phyloP scores from a whole-genome alignment of 2,329 filamentous ascomycete species.

The Albifimbria verrucaria region DNA sequence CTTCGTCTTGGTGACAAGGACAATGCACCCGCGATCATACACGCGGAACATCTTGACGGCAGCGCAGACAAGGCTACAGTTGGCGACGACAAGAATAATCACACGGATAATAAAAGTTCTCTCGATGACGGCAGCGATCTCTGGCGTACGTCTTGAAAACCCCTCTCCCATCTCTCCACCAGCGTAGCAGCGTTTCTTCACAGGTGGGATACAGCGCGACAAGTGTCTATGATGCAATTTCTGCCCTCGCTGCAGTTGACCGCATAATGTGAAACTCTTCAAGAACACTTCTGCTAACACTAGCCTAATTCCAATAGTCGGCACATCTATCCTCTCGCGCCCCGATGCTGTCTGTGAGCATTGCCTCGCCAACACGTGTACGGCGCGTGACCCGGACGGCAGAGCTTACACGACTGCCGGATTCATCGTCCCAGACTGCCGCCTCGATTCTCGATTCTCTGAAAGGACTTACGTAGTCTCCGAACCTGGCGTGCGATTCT shows the following conservation, averaged over 20 bases:
- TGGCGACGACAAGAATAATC: background rate
- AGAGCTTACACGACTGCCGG: constrained; percentile 23
- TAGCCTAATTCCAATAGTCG: constrained; percentile 11
- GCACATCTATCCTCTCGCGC: constrained; percentile 23
- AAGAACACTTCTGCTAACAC: background rate
- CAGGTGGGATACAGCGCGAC: no score
- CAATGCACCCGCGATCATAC: background rate
- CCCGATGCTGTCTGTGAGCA: constrained; percentile 31
- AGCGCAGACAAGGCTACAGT: no score
- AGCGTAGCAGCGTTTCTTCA: no score
- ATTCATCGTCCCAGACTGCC: constrained; percentile 26
- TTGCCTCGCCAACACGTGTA: background rate
- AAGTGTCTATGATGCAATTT: no score
- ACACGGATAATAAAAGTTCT: background rate
- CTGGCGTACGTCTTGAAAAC: constrained; percentile 34
- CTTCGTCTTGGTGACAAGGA: constrained; percentile 34
- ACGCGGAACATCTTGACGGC: no score
- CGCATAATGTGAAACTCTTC: background rate
- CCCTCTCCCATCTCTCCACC: no score
- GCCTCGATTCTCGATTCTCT: constrained; percentile 28
- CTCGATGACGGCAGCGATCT: constrained; percentile 20
- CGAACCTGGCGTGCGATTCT: constrained; percentile 31
- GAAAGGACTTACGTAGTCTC: constrained; percentile 26
- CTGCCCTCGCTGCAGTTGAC: no score
- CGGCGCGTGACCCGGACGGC: constrained; percentile 14